Percentiles rank a stretch among this genome's conserved stretches.
These are phyloP conservation scores for Emericellopsis atlantica DNA, from an alignment of 2,329 filamentous ascomycete genomes.

Conservation along the genomic window DNA sequence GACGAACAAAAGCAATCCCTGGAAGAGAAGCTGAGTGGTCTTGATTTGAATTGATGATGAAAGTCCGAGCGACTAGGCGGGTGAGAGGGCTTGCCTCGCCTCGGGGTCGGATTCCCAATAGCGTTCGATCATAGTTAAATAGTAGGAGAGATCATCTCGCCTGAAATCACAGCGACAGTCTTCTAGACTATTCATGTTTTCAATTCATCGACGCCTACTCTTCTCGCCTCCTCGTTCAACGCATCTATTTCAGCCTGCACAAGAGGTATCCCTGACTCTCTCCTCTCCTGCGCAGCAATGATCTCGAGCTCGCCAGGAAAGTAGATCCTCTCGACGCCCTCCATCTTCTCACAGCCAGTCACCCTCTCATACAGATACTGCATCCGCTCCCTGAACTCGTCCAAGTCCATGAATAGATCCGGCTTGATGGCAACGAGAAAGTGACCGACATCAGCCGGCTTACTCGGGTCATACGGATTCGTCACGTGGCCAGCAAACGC, in stretches of 20 bases:
- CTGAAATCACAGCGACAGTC: too few relatives aligned
- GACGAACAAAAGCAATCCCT: too few relatives aligned
- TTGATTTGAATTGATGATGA: too few relatives aligned
- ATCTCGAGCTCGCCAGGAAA: slow-evolving; percentile 53
- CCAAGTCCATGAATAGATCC: slow-evolving; percentile 58
- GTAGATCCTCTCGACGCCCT: slow-evolving; percentile 44
- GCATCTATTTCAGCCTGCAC: slow-evolving; percentile 42
- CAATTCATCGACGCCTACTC: slow-evolving; percentile 19
- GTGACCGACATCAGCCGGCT: slow-evolving; percentile 59
- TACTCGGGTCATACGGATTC: slow-evolving; percentile 61
- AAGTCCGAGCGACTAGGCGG: too few relatives aligned
- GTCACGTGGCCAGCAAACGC: slow-evolving; percentile 70
- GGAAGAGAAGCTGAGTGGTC: too few relatives aligned
- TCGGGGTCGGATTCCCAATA: too few relatives aligned
- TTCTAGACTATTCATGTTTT: too few relatives aligned
- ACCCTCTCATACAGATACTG: slow-evolving; percentile 40
- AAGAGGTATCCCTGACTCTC: slow-evolving; percentile 44
- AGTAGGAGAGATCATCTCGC: too few relatives aligned
- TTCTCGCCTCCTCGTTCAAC: slow-evolving; percentile 38
- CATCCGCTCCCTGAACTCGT: slow-evolving; percentile 56
- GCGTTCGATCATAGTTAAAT: too few relatives aligned
- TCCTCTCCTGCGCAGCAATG: slow-evolving; percentile 34
- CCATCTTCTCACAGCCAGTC: slow-evolving; percentile 38
- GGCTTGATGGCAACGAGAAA: slow-evolving; percentile 63
- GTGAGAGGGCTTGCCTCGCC: too few relatives aligned